Evolutionary conservation across 2,329 filamentous ascomycete species (phyloP), one percentile per base, ranked within the genome.

Genomic region (Nannizziopsis arthrosporioides): DNA sequence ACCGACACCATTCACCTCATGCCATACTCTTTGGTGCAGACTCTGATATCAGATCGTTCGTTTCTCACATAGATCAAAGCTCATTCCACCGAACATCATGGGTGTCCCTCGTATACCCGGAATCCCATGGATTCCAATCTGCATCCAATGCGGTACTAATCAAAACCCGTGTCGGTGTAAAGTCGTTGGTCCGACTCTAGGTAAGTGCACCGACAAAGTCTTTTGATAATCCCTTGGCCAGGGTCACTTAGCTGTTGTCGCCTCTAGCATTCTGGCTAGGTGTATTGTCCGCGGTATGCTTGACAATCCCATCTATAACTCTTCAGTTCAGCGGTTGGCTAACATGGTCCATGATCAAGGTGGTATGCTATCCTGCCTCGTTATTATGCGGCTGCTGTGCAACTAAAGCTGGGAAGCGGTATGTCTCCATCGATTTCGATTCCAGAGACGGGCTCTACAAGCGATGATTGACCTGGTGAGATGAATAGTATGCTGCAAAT

Each of bases 241-340:
- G 22, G 34, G n/a, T 45, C 17, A 45, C 43, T 34, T 31, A 5
- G 14, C 31, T 41, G 15, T 10, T 8, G 11, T 14, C 27, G 22
- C 22, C 4, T 40, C 44, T 47, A 47, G 44, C 44, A 35, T 47
- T 47, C 30, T 47, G 44, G 44, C 36, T 40, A 19, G 44, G 44
- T n/a, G 27, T 32, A 42, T 42, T 27, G 19, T 42, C 40, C 18
- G 40, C 40, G 19, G 40, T 42, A 42, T 42, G 40, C 4, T 7
- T 27, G 22, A 27, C 7, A 42, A 18, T 6, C 17, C 12, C 17
- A 19, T 10, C 36, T 40, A 31, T 4, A 11, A 15, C 18, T 12
- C 12, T 12, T 4, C 12, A 31, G 15, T 19, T 30, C 8, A n/a
- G n/a, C n/a, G 17, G 39, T 8, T 8, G 5, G 36, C 9, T 10